Evolutionary conservation across 176 grass and related monocot genomes (phyloP).

Genomic region (Leersia perrieri): DNA sequence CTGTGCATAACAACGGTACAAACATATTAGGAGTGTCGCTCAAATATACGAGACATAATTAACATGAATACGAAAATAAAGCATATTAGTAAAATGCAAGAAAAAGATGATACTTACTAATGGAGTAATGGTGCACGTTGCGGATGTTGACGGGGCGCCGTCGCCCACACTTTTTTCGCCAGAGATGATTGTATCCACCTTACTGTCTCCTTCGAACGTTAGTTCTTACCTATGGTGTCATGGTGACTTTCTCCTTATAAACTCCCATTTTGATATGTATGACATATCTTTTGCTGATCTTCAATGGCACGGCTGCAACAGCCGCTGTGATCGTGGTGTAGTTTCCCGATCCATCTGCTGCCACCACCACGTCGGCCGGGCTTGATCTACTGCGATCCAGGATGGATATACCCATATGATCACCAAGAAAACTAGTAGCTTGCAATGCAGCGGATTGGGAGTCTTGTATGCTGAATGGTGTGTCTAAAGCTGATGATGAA

Average conservation of each 20-base stretch:
- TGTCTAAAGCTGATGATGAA: not conserved
- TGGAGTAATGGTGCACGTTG: slow-evolving; percentile 8
- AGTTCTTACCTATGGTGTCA: not conserved
- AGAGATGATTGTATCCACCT: slow-evolving; percentile 11
- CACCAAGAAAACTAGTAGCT: too few relatives aligned
- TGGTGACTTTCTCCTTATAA: slow-evolving; percentile 40
- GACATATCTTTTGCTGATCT: not conserved
- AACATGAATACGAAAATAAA: too few relatives aligned
- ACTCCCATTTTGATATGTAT: slow-evolving; percentile 15
- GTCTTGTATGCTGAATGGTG: not conserved
- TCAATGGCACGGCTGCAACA: not conserved
- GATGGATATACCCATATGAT: not conserved
- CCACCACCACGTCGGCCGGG: not conserved
- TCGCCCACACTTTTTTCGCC: not conserved
- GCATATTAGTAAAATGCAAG: not conserved
- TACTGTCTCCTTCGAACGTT: slow-evolving; percentile 1
- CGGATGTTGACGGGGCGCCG: not conserved
- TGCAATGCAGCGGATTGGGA: not conserved
- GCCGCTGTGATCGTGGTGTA: not conserved
- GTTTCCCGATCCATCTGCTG: not conserved
- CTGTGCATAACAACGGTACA: too few relatives aligned
- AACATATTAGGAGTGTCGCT: too few relatives aligned
- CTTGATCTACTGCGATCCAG: not conserved
- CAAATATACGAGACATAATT: too few relatives aligned
- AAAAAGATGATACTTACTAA: slow-evolving; percentile 31